Evolutionary conservation across 2,329 filamentous ascomycete genomes (phyloP).

Genomic region (Sclerotinia nivalis): DNA sequence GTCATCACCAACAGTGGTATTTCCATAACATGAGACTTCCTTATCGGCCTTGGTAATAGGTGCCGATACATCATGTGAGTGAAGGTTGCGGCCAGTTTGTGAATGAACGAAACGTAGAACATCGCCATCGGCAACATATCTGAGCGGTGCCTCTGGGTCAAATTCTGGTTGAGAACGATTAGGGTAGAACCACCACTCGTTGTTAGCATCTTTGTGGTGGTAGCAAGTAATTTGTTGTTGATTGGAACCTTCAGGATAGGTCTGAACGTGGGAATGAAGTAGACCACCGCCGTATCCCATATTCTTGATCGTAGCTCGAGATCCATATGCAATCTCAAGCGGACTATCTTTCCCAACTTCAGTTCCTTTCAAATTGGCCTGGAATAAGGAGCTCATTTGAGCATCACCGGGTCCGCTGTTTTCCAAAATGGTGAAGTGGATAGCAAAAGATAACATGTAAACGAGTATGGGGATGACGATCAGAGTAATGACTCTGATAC

Average conservation of each 20-base stretch:
- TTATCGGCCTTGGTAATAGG: conserved; percentile 85
- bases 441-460: conserved; percentile 92
- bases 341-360: conserved; percentile 94
- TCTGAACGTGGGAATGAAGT: conserved; percentile 94
- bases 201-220: conserved; percentile 99
- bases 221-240: conserved; percentile 99
- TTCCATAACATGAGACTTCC: conserved; percentile 96
- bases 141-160: conserved; percentile 67
- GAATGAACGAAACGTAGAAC: conserved; percentile 86
- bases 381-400: conserved; percentile 99
- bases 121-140: conserved; percentile 75
- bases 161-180: conserved; percentile 77
- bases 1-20: conserved; percentile 90
- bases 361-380: conserved; percentile 91
- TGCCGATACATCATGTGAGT: conserved; percentile 88
- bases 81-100: conserved; percentile 94
- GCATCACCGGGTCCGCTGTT: conserved; percentile 94
- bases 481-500: conserved; percentile 77
- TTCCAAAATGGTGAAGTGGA: conserved; percentile 92
- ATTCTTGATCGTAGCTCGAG: conserved; percentile 91
- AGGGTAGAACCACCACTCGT: conserved; percentile 99
- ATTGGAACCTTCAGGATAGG: conserved; percentile 86
- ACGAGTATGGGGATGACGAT: conserved; percentile 88
- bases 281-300: conserved; percentile 98
- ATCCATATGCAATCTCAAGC: conserved; percentile 86